phyloP scores from a whole-genome alignment of 176 grass and related monocot genomes.

The Juncus inflexus region DNA sequence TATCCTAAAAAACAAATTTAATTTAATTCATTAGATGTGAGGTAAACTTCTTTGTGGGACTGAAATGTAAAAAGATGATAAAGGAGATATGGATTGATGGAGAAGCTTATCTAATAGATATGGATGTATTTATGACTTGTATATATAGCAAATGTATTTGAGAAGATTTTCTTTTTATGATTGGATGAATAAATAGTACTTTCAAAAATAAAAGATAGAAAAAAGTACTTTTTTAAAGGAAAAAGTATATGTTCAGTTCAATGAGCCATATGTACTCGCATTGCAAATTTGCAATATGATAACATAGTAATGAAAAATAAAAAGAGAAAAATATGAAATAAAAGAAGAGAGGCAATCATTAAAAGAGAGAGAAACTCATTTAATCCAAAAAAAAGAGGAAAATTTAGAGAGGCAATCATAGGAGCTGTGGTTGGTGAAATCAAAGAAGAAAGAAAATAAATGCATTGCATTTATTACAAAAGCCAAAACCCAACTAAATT shows the following conservation, averaged over 20 bases:
- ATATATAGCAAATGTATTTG: no score
- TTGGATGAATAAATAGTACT: no score
- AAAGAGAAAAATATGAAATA: background rate
- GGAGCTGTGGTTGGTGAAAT: background rate
- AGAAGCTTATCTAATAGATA: background rate
- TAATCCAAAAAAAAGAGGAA: background rate
- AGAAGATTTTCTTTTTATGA: no score
- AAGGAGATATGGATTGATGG: background rate
- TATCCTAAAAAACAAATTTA: constrained; percentile 13
- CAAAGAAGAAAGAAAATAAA: constrained; percentile 29
- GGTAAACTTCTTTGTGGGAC: background rate
- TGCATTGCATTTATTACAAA: constrained; percentile 23
- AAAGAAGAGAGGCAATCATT: constrained; percentile 18
- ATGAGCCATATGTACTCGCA: no score
- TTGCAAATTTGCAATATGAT: no score
- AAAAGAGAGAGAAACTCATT: no score
- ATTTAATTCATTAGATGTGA: background rate
- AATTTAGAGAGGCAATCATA: constrained; percentile 2
- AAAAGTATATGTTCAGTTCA: no score
- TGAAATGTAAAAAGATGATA: background rate
- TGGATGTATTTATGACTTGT: no score
- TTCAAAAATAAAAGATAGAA: no score
- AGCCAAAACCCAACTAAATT: constrained; percentile 11
- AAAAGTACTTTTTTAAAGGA: no score
- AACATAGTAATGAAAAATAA: no score